Conservation (phyloP, 2,329 filamentous ascomycete genomes). For the Claviceps sp. region DNA sequence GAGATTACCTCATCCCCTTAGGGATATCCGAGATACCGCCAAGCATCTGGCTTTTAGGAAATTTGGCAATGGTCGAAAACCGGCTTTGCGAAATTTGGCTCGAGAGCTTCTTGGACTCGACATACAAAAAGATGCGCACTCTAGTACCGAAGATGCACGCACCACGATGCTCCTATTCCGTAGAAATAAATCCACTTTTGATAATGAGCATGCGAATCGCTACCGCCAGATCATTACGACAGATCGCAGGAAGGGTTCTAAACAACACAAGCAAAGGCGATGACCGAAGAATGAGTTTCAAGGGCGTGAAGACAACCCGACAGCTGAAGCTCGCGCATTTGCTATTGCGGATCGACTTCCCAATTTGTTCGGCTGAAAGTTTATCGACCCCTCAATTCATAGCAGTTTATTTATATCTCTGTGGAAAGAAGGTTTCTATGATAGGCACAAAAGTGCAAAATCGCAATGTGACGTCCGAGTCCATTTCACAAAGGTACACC, state of each 20-base stretch:
- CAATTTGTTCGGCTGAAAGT: neutral
- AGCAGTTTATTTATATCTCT: neutral
- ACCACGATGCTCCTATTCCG: slow-evolving; percentile 84
- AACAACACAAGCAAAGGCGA: slow-evolving; percentile 13
- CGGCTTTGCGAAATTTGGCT: slow-evolving; percentile 47
- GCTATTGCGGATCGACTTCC: neutral
- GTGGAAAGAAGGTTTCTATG: too few species aligned
- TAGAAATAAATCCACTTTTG: slow-evolving; percentile 71
- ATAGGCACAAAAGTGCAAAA: neutral
- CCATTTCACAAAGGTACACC: slow-evolving; percentile 43
- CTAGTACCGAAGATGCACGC: slow-evolving; percentile 65
- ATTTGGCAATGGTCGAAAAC: slow-evolving; percentile 52
- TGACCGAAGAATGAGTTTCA: neutral
- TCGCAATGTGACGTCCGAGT: neutral
- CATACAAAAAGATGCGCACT: slow-evolving; percentile 51
- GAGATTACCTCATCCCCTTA: slow-evolving; percentile 62
- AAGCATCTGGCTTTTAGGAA: slow-evolving; percentile 63
- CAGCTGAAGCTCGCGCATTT: neutral
- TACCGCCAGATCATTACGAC: slow-evolving; percentile 29
- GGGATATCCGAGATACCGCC: slow-evolving; percentile 75
- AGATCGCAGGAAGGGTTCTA: slow-evolving; percentile 23
- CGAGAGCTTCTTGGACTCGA: slow-evolving; percentile 44
- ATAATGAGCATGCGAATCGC: slow-evolving; percentile 60
- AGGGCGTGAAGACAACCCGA: neutral
- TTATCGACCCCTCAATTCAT: neutral